phyloP scores from a whole-genome alignment of 495 filamentous ascomycete genomes.

The Cercophora samala region DNA sequence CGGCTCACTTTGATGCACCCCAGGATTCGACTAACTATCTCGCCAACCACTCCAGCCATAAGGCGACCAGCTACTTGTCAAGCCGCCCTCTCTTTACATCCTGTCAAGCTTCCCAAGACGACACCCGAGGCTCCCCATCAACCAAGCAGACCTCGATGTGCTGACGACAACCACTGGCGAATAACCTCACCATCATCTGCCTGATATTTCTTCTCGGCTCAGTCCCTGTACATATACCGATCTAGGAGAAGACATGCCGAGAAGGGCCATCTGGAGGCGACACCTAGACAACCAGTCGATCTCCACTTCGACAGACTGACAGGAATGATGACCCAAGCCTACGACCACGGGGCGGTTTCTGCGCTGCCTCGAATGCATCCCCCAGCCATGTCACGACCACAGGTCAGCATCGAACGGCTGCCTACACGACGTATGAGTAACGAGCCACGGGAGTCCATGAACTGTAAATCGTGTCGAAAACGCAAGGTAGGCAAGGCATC shows the following conservation, averaged over 20 bases:
- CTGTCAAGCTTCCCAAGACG: background rate
- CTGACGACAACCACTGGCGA: background rate
- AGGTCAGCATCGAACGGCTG: constrained; percentile 81
- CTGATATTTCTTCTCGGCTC: background rate
- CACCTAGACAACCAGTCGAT: constrained; percentile 1
- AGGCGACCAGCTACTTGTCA: constrained; percentile 1
- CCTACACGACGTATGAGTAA: constrained; percentile 67
- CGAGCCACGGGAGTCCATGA: constrained; percentile 85
- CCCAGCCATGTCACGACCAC: constrained; percentile 63
- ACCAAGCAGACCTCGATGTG: background rate
- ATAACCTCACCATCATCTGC: background rate
- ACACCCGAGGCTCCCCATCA: background rate
- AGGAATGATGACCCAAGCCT: constrained; percentile 27
- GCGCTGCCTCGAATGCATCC: constrained; percentile 35
- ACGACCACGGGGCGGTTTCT: constrained; percentile 29
- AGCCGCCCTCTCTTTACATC: background rate
- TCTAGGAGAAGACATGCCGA: background rate
- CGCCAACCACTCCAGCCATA: constrained; percentile 2
- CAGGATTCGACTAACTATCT: constrained; percentile 7
- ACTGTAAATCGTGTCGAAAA: constrained; percentile 89
- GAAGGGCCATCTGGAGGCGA: background rate
- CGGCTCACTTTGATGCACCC: constrained; percentile 17
- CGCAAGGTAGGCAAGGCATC: constrained; percentile 58
- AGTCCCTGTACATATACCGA: background rate
- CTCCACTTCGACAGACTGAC: background rate